Base-by-base conservation (phyloP, 345 rosid species). In the Boechera stricta region DNA sequence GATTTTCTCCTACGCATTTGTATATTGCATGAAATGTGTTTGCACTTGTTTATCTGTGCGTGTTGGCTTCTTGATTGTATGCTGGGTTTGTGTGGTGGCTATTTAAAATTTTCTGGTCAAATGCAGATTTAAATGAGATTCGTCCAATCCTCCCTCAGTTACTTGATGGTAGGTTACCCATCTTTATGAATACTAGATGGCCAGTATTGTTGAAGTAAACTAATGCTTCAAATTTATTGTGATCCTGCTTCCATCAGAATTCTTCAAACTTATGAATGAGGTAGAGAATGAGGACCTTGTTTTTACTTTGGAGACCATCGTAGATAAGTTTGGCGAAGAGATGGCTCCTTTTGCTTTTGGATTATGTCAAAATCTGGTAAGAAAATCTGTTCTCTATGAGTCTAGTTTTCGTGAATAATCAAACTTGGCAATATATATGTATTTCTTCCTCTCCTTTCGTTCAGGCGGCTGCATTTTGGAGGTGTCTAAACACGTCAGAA, bases 381-480 rank as follows among this genome's bases (percentile, higher is more conserved):
- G 79, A n/a, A 75, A 44, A 18, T 38, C 5, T 31, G 74, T 42
- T 75, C 35, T 49, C 71, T 64, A 24, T 68, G 38, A 51, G 56
- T 72, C n/a, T 69, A 35, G 39, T 28, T 67, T 70, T 54, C 56
- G 75, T 69, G 33, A 38, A 33, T 44, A 47, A 12, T 56, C 59
- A n/a, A 48, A 42, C 48, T 47, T 60, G 52, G 42, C 15, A 36
- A 68, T 53, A 13, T 38, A 54, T n/a, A 53, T 44, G 16, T 32
- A 49, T 47, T 8, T 32, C 32, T 54, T 51, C 35, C 63, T 35
- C 10, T 47, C 47, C 48, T 58, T 57, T 69, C 42, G 35, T 79
- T 72, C 84, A 93, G 98, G 98, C 97, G 5, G 87, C 93, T 80
- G 95, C 98, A 62, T 93, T 93, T 84, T 93, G 98, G 98, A 89